Base-by-base conservation (phyloP, 306 rosid genomes). In the Leucaena leucocephala region DNA sequence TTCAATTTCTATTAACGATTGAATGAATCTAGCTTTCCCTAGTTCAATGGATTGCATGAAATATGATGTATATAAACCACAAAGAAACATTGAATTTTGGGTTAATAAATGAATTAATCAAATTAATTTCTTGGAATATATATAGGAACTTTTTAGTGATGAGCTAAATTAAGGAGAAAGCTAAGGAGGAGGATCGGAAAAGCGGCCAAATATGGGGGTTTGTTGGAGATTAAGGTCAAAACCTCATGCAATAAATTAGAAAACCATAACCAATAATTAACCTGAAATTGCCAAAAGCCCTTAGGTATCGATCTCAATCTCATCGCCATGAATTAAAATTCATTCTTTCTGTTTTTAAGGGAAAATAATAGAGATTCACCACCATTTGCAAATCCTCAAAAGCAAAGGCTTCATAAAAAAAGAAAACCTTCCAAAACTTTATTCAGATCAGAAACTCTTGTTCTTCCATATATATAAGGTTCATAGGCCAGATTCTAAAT, bases 151-250 rank as follows among this genome's bases (percentile, higher is more conserved):
- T 22, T 64, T 54, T 40, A 13, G 44, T 54, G 61, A 27, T 27
- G 0, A 27, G 27, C 27, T 27, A 27, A 27, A 27, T 27, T 27
- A 27, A 27, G 27, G 72, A 66, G 82, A 72, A 27, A 27, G 27
- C 27, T 27, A 49, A 33, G 45, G 77, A 83, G 46, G 87, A 83
- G 34, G 91, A 88, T 27, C 27, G 94, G 49, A 89, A 86, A 87
- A 71, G 71, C 40, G 81, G 97, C 90, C 98, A 79, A 80, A 85
- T 90, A 85, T 84, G 88, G 88, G 80, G 94, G 92, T 88, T 89
- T 21, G 97, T 87, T 90, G 66, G 8, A 62, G 86, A 93, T 90
- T 94, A 86, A 89, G 85, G 97, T 92, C 94, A 90, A 92, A 84
- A 89, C 84, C 88, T 74, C 87, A 75, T 7, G 68, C 84, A 81